Percentiles rank a stretch among this genome's conserved stretches.
These are phyloP conservation scores for Neonectria punicea DNA, from an alignment of 2,329 filamentous ascomycete genomes.

Conservation along the genomic window DNA sequence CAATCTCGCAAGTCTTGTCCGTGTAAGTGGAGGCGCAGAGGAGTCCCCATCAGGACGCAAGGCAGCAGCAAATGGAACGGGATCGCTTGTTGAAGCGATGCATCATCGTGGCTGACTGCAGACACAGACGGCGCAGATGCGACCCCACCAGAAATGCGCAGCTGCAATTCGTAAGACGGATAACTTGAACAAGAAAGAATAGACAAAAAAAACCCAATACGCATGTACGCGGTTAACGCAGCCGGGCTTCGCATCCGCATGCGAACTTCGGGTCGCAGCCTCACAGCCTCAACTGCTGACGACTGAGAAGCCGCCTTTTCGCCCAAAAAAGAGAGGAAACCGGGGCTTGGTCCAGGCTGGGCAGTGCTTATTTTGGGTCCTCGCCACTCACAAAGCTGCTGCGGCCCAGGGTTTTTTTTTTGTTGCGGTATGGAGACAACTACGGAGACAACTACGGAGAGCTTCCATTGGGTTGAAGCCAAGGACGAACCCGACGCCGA, in stretches of 20 bases:
- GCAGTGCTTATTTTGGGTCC: conserved; percentile 34
- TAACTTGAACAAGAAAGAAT: neutral
- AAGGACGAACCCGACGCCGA: conserved; percentile 20
- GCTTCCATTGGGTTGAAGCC: neutral
- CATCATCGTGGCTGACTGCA: conserved; percentile 15
- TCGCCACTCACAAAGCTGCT: conserved; percentile 35
- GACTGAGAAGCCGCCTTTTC: conserved; percentile 7
- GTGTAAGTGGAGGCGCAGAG: too few species aligned
- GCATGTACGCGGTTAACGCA: neutral
- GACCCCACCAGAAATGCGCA: neutral
- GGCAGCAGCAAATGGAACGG: neutral
- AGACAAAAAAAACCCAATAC: neutral
- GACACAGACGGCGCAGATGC: neutral
- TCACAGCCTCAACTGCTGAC: conserved; percentile 36
- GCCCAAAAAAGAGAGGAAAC: too few species aligned
- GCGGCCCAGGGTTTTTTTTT: neutral
- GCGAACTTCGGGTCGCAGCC: conserved; percentile 4
- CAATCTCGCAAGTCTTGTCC: too few species aligned
- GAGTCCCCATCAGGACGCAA: neutral
- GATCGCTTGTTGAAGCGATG: conserved; percentile 2
- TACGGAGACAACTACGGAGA: neutral
- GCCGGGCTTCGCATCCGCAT: conserved; percentile 16
- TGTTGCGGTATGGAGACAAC: neutral
- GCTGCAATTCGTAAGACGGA: neutral
- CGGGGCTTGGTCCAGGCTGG: neutral